These are phyloP conservation scores for Tulasnella sp. DNA, from an alignment of 768 basidiomycete species.

Conservation along the genomic window DNA sequence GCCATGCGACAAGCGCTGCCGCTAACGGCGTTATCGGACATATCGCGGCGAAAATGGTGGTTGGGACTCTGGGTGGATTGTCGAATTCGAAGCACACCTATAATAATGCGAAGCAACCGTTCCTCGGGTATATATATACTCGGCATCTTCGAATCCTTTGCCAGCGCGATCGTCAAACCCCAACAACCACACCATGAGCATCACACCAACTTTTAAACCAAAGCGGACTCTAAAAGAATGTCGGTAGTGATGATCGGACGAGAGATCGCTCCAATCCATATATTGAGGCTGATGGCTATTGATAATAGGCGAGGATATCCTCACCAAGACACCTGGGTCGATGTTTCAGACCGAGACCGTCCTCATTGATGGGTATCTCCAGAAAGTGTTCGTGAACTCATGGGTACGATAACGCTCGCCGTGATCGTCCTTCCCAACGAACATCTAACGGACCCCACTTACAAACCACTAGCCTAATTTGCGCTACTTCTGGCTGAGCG, in stretches of 20 bases:
- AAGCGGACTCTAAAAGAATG: conserved; percentile 1
- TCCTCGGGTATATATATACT: no score
- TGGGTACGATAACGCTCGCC: conserved; percentile 39
- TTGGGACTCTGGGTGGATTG: no score
- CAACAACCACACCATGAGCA: no score
- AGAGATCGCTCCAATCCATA: not conserved
- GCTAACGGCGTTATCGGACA: no score
- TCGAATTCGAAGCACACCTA: no score
- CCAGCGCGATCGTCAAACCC: no score
- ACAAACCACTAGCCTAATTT: no score
- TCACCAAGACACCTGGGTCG: conserved; percentile 35
- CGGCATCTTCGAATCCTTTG: no score
- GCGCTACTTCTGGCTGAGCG: no score
- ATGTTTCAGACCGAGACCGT: conserved; percentile 40
- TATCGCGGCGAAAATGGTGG: no score
- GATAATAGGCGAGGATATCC: conserved; percentile 29
- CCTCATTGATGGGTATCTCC: conserved; percentile 39
- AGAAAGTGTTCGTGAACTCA: conserved; percentile 45
- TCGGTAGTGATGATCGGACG: not conserved
- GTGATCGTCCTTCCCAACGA: conserved; percentile 41
- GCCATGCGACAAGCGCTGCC: no score
- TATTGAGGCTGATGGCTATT: not conserved
- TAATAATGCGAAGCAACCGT: no score
- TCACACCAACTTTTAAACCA: not conserved
- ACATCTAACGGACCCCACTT: conserved; percentile 31